These are phyloP conservation scores for Paraphaeosphaeria minitans DNA, from an alignment of 2,329 filamentous ascomycete species.

Conservation along the genomic window DNA sequence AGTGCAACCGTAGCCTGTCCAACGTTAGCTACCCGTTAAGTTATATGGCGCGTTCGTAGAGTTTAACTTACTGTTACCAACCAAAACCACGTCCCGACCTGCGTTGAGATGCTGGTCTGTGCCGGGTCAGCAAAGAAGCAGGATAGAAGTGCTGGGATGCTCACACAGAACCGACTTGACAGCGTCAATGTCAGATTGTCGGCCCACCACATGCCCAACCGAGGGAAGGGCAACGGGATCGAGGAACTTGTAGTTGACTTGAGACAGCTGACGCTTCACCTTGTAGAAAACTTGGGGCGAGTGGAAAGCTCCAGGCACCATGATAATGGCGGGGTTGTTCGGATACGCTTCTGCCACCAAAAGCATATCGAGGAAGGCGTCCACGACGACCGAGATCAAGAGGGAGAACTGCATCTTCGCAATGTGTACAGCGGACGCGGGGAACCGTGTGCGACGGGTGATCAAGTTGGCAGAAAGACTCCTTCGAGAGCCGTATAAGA, in stretches of 20 bases:
- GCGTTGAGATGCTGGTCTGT: constrained; percentile 11
- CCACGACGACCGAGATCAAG: background rate
- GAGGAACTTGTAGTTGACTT: constrained; percentile 20
- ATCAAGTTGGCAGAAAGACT: background rate
- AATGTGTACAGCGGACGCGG: background rate
- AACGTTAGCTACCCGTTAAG: background rate
- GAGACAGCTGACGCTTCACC: constrained; percentile 20
- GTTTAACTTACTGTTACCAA: constrained; percentile 28
- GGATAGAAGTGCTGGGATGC: background rate
- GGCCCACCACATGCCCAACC: constrained; percentile 18
- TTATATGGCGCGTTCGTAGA: background rate
- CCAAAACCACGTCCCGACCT: constrained; percentile 31
- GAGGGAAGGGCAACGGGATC: constrained; percentile 30
- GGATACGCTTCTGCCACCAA: background rate
- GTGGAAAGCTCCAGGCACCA: constrained; percentile 34
- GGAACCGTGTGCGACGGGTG: background rate
- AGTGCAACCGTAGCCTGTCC: constrained; percentile 28
- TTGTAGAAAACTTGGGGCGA: constrained; percentile 22
- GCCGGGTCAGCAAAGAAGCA: background rate
- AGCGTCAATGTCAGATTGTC: constrained; percentile 23
- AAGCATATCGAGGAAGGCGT: background rate
- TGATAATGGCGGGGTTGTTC: constrained; percentile 12
- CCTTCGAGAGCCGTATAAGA: background rate
- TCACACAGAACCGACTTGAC: constrained; percentile 19
- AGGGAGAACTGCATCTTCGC: background rate